These are phyloP conservation scores for Ganoderma meredithae DNA, from an alignment of 1,284 basidiomycete species.

Conservation along the genomic window DNA sequence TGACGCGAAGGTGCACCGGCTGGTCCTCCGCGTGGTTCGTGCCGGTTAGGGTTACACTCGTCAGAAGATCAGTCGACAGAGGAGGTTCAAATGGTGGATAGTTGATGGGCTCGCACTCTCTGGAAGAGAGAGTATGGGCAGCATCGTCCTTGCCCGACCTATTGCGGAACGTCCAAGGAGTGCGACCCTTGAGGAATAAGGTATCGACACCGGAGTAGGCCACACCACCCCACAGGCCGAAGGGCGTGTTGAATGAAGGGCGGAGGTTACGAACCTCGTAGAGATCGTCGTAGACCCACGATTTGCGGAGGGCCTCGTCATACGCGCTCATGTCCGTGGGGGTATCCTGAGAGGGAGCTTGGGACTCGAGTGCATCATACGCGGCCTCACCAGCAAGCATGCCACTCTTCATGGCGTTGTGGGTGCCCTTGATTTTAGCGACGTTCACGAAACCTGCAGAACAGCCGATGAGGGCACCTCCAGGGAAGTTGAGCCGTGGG, in stretches of 20 bases:
- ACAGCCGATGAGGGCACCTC: slow-evolving; percentile 95
- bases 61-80: slow-evolving; percentile 94
- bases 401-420: slow-evolving; percentile 99
- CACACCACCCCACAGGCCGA: slow-evolving; percentile 92
- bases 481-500: slow-evolving; percentile 93
- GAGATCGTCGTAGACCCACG: slow-evolving; percentile 91
- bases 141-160: slow-evolving; percentile 69
- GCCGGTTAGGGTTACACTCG: slow-evolving; percentile 89
- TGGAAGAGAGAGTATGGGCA: slow-evolving; percentile 74
- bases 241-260: slow-evolving; percentile 87
- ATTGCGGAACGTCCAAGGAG: slow-evolving; percentile 93
- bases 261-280: slow-evolving; percentile 93
- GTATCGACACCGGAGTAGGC: slow-evolving; percentile 92
- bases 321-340: slow-evolving; percentile 81
- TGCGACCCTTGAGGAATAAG: slow-evolving; percentile 85
- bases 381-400: slow-evolving; percentile 96
- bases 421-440: slow-evolving; percentile 99
- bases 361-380: slow-evolving; percentile 62
- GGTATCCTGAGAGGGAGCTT: slow-evolving; percentile 40
- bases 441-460: slow-evolving; percentile 97
- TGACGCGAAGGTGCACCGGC: slow-evolving; percentile 86
- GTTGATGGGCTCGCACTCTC: slow-evolving; percentile 80
- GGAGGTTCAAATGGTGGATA: slow-evolving; percentile 94
- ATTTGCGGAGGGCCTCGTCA: slow-evolving; percentile 75
- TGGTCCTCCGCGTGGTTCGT: slow-evolving; percentile 99